These are phyloP conservation scores for Mrakia gelida DNA, from an alignment of 768 basidiomycete species.

Conservation along the genomic window DNA sequence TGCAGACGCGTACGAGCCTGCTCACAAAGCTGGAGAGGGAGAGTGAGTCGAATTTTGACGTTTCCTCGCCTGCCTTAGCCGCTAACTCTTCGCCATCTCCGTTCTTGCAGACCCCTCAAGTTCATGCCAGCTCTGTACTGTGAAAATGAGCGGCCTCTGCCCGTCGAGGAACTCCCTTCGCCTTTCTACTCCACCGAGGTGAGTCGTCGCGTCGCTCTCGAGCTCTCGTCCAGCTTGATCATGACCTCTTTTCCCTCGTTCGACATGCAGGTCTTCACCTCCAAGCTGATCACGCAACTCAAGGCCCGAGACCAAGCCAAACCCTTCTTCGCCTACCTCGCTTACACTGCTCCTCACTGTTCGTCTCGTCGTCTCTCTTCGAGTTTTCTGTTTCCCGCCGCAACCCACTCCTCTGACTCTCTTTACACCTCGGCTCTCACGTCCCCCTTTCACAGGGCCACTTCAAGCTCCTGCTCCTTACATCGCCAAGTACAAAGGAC, in stretches of 20 bases:
- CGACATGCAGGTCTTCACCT: constrained; percentile 26
- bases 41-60: neutral
- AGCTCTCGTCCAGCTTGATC: neutral
- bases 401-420: too few species aligned
- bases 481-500: constrained; percentile 38
- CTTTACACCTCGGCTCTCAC: too few species aligned
- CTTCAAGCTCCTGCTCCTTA: constrained; percentile 37
- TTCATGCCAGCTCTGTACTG: constrained; percentile 37
- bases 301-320: constrained; percentile 30
- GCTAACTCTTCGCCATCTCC: constrained; percentile 37
- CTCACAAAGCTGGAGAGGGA: constrained; percentile 23
- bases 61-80: neutral
- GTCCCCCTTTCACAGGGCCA: constrained; percentile 23
- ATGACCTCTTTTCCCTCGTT: constrained; percentile 20
- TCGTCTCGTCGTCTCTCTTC: too few species aligned
- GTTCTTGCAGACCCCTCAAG: constrained; percentile 37
- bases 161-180: constrained; percentile 36
- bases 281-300: constrained; percentile 10
- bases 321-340: constrained; percentile 42
- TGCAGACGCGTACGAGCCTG: constrained; percentile 30
- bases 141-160: constrained; percentile 35
- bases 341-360: constrained; percentile 42
- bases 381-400: too few species aligned
- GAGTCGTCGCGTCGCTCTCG: constrained; percentile 35
- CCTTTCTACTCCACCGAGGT: constrained; percentile 37